Evolutionary conservation across 2,329 filamentous ascomycete genomes (phyloP).

Genomic region (Tricladium varicosporioides): DNA sequence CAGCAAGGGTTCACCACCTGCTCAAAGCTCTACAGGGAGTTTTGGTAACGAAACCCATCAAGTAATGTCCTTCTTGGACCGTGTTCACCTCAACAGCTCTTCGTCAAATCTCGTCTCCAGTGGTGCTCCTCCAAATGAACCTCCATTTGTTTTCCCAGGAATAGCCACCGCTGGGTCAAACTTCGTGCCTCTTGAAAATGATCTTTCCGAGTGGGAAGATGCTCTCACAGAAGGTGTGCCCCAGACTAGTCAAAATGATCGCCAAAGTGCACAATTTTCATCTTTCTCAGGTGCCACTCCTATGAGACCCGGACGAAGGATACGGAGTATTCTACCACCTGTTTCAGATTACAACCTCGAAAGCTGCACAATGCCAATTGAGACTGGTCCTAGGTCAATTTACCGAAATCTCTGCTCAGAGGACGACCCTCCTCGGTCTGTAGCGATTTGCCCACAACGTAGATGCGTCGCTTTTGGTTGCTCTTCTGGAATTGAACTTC

Average conservation of each 20-base stretch:
- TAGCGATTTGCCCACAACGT: slow-evolving; percentile 63
- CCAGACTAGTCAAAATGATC: slow-evolving; percentile 1
- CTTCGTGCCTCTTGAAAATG: slow-evolving; percentile 7
- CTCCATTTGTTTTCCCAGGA: slow-evolving; percentile 25
- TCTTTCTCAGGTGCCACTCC: slow-evolving; percentile 9
- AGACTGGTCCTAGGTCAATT: slow-evolving; percentile 35
- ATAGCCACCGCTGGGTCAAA: slow-evolving; percentile 20
- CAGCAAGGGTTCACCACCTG: no score
- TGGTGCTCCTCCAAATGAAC: slow-evolving; percentile 6
- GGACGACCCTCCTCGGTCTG: slow-evolving; percentile 62
- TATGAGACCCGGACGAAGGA: slow-evolving; percentile 4
- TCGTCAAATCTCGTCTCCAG: slow-evolving; percentile 9
- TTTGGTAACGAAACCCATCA: neutral
- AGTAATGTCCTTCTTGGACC: slow-evolving; percentile 23
- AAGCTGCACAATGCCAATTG: slow-evolving; percentile 27
- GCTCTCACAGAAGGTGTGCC: slow-evolving; percentile 15
- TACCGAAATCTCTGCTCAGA: slow-evolving; percentile 54
- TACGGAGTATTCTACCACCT: slow-evolving; percentile 11
- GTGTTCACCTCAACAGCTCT: slow-evolving; percentile 25
- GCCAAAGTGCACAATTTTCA: slow-evolving; percentile 13
- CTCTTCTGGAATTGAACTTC: slow-evolving; percentile 59
- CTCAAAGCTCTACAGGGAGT: no score
- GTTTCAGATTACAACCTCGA: neutral
- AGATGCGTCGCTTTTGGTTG: slow-evolving; percentile 66
- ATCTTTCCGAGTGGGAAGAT: slow-evolving; percentile 17